Percentiles rank a stretch among this genome's conserved stretches.
These are phyloP conservation scores for Solanum etuberosum DNA, from an alignment of 257 asterid species.

Conservation along the genomic window DNA sequence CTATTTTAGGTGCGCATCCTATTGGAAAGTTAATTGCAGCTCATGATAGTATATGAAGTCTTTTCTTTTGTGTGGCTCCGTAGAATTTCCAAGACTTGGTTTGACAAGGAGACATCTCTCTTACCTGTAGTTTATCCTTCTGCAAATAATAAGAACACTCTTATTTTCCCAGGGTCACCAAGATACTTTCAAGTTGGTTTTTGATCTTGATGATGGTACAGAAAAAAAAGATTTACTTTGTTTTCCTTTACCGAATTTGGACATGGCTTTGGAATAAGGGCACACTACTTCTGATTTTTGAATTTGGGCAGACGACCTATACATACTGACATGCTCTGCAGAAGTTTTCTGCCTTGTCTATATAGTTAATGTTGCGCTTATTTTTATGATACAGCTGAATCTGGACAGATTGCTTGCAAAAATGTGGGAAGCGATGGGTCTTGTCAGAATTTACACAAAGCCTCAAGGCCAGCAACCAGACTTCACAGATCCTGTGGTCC, in stretches of 20 bases:
- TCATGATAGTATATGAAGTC: background rate
- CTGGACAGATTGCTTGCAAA: conserved; percentile 68
- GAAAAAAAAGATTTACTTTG: background rate
- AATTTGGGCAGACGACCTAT: background rate
- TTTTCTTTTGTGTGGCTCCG: background rate
- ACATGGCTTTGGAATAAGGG: background rate
- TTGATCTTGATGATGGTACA: background rate
- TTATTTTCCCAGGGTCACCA: background rate
- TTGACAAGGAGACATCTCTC: background rate
- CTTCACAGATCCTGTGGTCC: conserved; percentile 91
- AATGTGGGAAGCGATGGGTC: conserved; percentile 95
- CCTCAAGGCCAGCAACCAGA: conserved; percentile 99
- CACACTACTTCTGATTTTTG: background rate
- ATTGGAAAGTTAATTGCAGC: background rate
- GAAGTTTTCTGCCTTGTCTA: background rate
- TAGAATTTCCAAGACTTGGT: background rate
- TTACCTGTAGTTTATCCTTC: background rate
- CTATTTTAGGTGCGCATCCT: background rate
- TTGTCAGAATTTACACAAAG: conserved; percentile 84
- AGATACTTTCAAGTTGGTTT: background rate
- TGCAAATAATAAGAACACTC: background rate
- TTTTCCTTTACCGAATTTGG: background rate
- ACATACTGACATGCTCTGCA: background rate
- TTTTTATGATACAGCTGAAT: conserved; percentile 18
- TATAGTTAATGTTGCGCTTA: conserved; percentile 4